Base-by-base conservation (phyloP, 1,139 yeast species). In the Suhomyces ambrosiae region DNA sequence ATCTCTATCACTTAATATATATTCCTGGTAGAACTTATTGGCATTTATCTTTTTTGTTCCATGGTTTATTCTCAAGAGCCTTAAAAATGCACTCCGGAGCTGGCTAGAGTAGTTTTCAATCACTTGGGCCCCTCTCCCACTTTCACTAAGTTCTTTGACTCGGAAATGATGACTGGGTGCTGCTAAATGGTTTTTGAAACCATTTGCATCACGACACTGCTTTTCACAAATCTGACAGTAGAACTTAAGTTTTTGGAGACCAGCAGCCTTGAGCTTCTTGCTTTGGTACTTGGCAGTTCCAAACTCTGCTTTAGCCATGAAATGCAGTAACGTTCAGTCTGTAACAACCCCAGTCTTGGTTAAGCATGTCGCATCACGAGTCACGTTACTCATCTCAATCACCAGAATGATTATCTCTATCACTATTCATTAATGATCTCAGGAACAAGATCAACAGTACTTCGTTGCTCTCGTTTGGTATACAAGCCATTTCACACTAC, bases 161-260 rank as follows among this genome's bases (percentile, higher is more conserved):
- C 77, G 77, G 19, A 78, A 75, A 33, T 76, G 63, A 58, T 92
- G 99, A 1, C 86, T 74, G 29, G 87, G 89, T 11, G 95, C 82
- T 45, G 74, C 73, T 13, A 83, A 71, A 60, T 92, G 99, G 56
- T 92, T 86, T 54, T 85, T 83, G 66, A 86, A 92, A 23, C 98
- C 99, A 61, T 92, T 92, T 46, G 86, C 92, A 58, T 94, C 99
- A 38, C 97, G 70, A 58, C 97, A 90, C 63, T 92, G 99, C 54
- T 90, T 88, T 53, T 75, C 78, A 54, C 99, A 92, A 2, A 87
- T 75, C 59, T 92, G 98, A 59, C 99, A 92, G 60, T 89, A 92
- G 72, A 79, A 92, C 46, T 79, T 75, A 34, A 94, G 75, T 54
- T 86, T 82, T 60, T 90, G 97, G 12, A 90, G 78, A 6, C 97